These are phyloP conservation scores for Xerocomus nothofagi DNA, from an alignment of 1,284 basidiomycete species.

Conservation along the genomic window DNA sequence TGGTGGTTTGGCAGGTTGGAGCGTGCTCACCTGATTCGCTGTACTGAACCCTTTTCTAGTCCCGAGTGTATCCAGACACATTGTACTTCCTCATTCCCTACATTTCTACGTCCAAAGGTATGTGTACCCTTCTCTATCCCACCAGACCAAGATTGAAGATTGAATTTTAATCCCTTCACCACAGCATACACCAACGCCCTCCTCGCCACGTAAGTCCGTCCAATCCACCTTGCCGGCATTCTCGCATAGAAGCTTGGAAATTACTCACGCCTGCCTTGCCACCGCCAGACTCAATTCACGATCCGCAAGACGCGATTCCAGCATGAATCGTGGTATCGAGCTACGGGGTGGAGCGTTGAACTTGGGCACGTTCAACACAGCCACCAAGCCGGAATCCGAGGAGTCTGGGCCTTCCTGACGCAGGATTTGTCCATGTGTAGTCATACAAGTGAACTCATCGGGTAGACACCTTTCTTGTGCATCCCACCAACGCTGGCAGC, in stretches of 20 bases:
- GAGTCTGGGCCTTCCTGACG: too few species aligned
- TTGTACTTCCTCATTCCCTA: constrained; percentile 6
- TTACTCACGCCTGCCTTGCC: not conserved
- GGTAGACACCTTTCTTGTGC: too few species aligned
- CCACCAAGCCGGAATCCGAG: too few species aligned
- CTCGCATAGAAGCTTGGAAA: not conserved
- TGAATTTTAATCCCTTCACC: not conserved
- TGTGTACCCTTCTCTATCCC: not conserved
- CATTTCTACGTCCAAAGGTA: constrained; percentile 5
- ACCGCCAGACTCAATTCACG: constrained; percentile 3
- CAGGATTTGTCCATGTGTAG: too few species aligned
- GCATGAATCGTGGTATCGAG: not conserved
- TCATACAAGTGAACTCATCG: too few species aligned
- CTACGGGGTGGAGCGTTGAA: not conserved
- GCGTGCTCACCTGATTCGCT: not conserved
- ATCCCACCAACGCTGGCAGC: too few species aligned
- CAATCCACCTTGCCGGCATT: not conserved
- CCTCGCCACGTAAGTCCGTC: constrained; percentile 1
- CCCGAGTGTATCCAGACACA: not conserved
- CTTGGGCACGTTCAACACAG: too few species aligned
- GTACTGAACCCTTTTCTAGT: not conserved
- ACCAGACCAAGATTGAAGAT: not conserved
- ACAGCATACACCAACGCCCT: constrained; percentile 1
- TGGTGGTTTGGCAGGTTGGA: not conserved
- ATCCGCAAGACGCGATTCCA: not conserved